Conservation (phyloP, 106 monocot species). For the Dactylorhiza incarnata region DNA sequence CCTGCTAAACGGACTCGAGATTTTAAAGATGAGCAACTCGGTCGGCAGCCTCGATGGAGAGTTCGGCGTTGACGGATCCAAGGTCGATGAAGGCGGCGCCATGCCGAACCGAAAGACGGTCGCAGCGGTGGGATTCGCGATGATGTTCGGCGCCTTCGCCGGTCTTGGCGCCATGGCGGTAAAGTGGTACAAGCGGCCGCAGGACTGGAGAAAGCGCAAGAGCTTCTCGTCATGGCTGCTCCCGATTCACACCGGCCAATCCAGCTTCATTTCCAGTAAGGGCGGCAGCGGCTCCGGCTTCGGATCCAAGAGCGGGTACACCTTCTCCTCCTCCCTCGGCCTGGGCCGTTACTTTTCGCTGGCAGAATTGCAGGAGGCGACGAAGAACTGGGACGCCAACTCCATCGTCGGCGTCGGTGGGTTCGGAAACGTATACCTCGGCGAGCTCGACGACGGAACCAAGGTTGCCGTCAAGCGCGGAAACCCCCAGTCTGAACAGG, state of each 20-base stretch:
- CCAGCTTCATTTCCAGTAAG: slow-evolving; percentile 32
- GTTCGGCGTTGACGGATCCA: slow-evolving; percentile 43
- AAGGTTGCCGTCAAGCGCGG: slow-evolving; percentile 61
- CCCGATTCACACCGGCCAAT: slow-evolving; percentile 29
- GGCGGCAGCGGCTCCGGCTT: slow-evolving; percentile 12
- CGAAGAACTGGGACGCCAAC: slow-evolving; percentile 32
- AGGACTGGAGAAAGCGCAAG: slow-evolving; percentile 43
- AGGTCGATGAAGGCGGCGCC: slow-evolving; percentile 2
- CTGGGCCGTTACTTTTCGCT: slow-evolving; percentile 39
- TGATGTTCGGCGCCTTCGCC: slow-evolving; percentile 39
- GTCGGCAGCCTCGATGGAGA: slow-evolving; percentile 51
- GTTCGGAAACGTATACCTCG: slow-evolving; percentile 50
- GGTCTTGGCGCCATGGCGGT: slow-evolving; percentile 37
- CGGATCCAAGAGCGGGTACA: slow-evolving; percentile 38
- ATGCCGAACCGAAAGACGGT: not conserved
- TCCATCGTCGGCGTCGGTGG: slow-evolving; percentile 45
- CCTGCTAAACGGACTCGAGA: slow-evolving; percentile 41
- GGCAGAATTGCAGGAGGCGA: slow-evolving; percentile 35
- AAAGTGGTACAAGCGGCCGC: slow-evolving; percentile 39
- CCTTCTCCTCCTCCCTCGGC: slow-evolving; percentile 26
- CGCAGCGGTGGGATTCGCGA: slow-evolving; percentile 33
- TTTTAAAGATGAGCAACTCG: slow-evolving; percentile 46
- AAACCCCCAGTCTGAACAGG: slow-evolving; percentile 51
- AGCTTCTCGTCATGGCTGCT: slow-evolving; percentile 65
- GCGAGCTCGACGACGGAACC: slow-evolving; percentile 48